Percentiles rank a stretch among this genome's conserved stretches.
Conservation (phyloP, 805 yeast genomes). For the Zygotorulaspora florentina region DNA sequence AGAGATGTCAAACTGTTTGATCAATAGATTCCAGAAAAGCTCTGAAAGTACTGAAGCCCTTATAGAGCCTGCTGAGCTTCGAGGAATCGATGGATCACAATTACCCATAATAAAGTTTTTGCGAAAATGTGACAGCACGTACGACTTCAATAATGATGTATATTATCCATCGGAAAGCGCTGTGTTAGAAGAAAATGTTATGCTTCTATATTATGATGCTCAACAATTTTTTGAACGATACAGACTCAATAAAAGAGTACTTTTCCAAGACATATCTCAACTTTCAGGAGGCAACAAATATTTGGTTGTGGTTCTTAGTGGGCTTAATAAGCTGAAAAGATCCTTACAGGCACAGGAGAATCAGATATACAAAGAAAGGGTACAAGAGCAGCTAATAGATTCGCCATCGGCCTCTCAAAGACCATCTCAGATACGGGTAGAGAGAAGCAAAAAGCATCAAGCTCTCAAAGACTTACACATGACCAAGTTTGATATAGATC, state of each 20-base stretch:
- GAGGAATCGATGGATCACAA: constrained; percentile 18
- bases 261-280: constrained; percentile 24
- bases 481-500: constrained; percentile 36
- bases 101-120: constrained; percentile 51
- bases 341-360: constrained; percentile 45
- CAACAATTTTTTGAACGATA: constrained; percentile 40
- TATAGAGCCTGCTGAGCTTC: constrained; percentile 28
- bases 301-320: constrained; percentile 46
- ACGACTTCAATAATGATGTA: constrained; percentile 45
- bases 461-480: constrained; percentile 15
- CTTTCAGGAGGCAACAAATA: constrained; percentile 26
- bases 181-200: constrained; percentile 41
- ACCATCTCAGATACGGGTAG: constrained; percentile 1
- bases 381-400: constrained; percentile 31
- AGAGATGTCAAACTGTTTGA: constrained; percentile 36
- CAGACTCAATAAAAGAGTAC: constrained; percentile 25
- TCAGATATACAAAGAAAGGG: constrained; percentile 40
- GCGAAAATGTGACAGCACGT: constrained; percentile 46
- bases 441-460: constrained; percentile 10
- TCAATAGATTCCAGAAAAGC: constrained; percentile 30
- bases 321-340: constrained; percentile 44
- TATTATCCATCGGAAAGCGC: constrained; percentile 50
- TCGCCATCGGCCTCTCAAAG: constrained; percentile 3
- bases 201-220: constrained; percentile 46
- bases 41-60: constrained; percentile 17